Base-by-base conservation (phyloP, 139 green algal genomes). In the Chlamydomonas eustigma region DNA sequence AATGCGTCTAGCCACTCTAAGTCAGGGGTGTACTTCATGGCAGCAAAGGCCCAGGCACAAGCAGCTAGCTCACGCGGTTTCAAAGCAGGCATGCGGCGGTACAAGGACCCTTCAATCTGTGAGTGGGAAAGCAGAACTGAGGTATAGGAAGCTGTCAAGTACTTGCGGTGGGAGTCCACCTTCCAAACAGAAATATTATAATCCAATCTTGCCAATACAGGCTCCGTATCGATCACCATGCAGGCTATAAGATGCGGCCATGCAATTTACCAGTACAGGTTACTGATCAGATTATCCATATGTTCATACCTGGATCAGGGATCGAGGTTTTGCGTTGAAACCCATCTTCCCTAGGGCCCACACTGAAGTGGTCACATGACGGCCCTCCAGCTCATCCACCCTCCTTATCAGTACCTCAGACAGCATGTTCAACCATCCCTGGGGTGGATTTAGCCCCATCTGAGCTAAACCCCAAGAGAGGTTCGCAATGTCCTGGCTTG, bases 301-400 rank as follows among this genome's bases (percentile, higher is more conserved):
- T n/a, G n/a, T n/a, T 33, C 44, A 58, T 18, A 58, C 44, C 44
- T 58, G 12, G 44, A 58, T 58, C 12, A 58, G 44, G 44, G 12
- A 28, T 58, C 44, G 44, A 58, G 35, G 4, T 32, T 6, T 63
- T 2, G 75, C 70, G 35, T 2, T 6, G 68, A 63, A 73, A 5
- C 75, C 58, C 69, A 75, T 75, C 50, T 75, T 73, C 50, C 79
- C 79, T 37, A 84, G 70, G 64, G 79, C 75, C 79, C 79, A 84
- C 75, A 84, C 69, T 36, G 73, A 64, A 38, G 71, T 69, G 2
- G 79, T 71, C 35, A 84, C 58, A 64, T 84, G 75, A 24, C 58
- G 25, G 18, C 22, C 51, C 36, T 37, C 2, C 39, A 73, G 65
- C 8, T 28, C 1, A 2, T 71, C 73, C 2, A n/a, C 50, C 2